Evolutionary conservation across 1,284 basidiomycete genomes (phyloP).

Genomic region (Marasmius fiardii): DNA sequence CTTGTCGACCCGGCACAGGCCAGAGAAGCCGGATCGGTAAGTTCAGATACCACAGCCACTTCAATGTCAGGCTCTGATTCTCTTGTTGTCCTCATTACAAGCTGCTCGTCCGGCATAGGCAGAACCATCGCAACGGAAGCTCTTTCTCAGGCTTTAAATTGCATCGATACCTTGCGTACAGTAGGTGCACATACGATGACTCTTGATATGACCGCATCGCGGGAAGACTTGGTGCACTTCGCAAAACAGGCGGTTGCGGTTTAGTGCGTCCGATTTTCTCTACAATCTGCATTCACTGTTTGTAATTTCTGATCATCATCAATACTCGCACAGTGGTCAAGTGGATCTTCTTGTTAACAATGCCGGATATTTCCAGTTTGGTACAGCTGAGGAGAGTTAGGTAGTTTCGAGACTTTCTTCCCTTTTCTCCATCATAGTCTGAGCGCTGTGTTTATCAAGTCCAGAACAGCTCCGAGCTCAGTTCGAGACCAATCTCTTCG

Average conservation of each 20-base stretch:
- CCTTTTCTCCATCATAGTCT: neutral
- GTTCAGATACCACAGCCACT: too few relatives aligned
- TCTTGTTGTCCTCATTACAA: slow-evolving; percentile 18
- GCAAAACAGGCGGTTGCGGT: slow-evolving; percentile 13
- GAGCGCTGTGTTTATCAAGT: neutral
- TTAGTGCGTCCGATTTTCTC: slow-evolving; percentile 9
- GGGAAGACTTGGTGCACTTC: slow-evolving; percentile 12
- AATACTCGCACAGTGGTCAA: slow-evolving; percentile 14
- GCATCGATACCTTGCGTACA: slow-evolving; percentile 6
- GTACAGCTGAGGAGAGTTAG: slow-evolving; percentile 18
- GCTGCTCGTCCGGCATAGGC: slow-evolving; percentile 19
- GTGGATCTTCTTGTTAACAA: slow-evolving; percentile 20
- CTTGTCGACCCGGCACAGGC: too few relatives aligned
- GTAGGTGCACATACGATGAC: slow-evolving; percentile 4
- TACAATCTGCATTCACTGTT: too few relatives aligned
- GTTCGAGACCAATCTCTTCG: slow-evolving; percentile 21
- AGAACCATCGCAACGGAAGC: slow-evolving; percentile 11
- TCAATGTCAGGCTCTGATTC: too few relatives aligned
- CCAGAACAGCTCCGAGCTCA: slow-evolving; percentile 9
- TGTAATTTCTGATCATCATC: too few relatives aligned
- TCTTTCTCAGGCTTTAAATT: slow-evolving; percentile 1
- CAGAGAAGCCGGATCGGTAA: too few relatives aligned
- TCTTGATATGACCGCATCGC: slow-evolving; percentile 3
- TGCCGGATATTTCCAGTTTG: slow-evolving; percentile 17
- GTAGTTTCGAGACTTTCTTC: neutral